These are phyloP conservation scores for Crotalaria pallida DNA, from an alignment of 306 rosid species.

Conservation along the genomic window DNA sequence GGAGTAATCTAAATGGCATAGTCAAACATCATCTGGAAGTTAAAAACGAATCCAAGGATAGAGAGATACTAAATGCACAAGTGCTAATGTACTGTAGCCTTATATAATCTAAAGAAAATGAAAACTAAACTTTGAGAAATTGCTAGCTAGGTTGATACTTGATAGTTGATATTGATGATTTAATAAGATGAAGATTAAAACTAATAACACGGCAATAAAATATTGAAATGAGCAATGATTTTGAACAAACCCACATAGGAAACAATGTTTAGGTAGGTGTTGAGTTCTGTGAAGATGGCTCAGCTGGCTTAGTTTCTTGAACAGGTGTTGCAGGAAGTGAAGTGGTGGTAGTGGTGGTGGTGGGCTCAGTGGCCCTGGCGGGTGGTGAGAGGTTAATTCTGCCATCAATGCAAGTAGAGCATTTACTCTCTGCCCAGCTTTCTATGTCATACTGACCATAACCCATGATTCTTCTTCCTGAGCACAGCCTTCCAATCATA, in stretches of 20 bases:
- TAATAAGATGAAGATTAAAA: not conserved
- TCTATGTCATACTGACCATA: conserved; percentile 67
- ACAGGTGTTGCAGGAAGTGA: conserved; percentile 34
- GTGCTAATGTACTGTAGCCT: not conserved
- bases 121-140: not conserved
- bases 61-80: not conserved
- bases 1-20: not conserved
- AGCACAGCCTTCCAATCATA: conserved; percentile 53
- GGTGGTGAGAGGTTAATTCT: conserved; percentile 35
- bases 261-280: conserved; percentile 17
- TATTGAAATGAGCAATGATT: not conserved
- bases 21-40: not conserved
- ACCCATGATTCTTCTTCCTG: conserved; percentile 60
- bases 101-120: not conserved
- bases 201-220: not conserved
- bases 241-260: not conserved
- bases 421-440: conserved; percentile 85
- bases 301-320: conserved; percentile 29
- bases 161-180: not conserved
- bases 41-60: not conserved
- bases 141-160: no score
- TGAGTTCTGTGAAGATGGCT: conserved; percentile 33
- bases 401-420: conserved; percentile 80
- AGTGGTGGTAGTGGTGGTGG: not conserved
- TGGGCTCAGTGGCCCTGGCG: conserved; percentile 19